These are phyloP conservation scores for Bipolaris bicolor DNA, from an alignment of 2,329 filamentous ascomycete genomes.

Conservation along the genomic window DNA sequence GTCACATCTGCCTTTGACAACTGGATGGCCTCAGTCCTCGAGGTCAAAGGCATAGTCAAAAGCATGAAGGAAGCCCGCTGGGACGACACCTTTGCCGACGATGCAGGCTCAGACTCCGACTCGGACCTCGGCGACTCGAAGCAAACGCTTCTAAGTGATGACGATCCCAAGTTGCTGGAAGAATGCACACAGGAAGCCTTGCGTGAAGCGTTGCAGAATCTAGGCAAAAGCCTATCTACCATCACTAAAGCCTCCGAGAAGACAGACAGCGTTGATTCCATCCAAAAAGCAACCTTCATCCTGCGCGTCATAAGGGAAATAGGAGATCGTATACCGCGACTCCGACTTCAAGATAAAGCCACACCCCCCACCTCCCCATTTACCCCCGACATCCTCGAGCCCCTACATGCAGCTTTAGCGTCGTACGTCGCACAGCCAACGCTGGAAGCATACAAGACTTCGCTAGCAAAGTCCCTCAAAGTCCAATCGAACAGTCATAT, in stretches of 20 bases:
- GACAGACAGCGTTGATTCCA: constrained; percentile 37
- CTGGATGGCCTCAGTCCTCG: constrained; percentile 77
- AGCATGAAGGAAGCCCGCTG: constrained; percentile 71
- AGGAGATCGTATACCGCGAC: constrained; percentile 58
- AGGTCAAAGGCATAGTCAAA: constrained; percentile 67
- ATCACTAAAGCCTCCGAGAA: constrained; percentile 55
- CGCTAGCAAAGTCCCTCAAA: constrained; percentile 53
- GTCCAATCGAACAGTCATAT: constrained; percentile 65
- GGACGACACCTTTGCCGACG: constrained; percentile 77
- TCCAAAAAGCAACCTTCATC: constrained; percentile 64
- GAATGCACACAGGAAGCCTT: constrained; percentile 65
- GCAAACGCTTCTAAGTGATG: constrained; percentile 70
- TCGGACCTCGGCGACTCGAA: constrained; percentile 73
- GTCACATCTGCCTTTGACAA: constrained; percentile 69
- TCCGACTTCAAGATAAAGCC: constrained; percentile 42
- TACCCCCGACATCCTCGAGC: constrained; percentile 62
- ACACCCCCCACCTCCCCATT: constrained; percentile 37
- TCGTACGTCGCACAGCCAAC: constrained; percentile 58
- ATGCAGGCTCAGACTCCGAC: constrained; percentile 72
- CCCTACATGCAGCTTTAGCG: constrained; percentile 69
- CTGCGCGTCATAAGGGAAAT: constrained; percentile 78
- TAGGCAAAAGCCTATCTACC: constrained; percentile 62
- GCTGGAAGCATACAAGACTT: constrained; percentile 52
- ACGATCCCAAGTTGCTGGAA: constrained; percentile 71
- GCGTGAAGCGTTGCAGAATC: constrained; percentile 61